Percentiles rank a stretch among this genome's conserved stretches.
phyloP scores from a whole-genome alignment of 2,329 filamentous ascomycete genomes.

The Zymoseptoria tritici region DNA sequence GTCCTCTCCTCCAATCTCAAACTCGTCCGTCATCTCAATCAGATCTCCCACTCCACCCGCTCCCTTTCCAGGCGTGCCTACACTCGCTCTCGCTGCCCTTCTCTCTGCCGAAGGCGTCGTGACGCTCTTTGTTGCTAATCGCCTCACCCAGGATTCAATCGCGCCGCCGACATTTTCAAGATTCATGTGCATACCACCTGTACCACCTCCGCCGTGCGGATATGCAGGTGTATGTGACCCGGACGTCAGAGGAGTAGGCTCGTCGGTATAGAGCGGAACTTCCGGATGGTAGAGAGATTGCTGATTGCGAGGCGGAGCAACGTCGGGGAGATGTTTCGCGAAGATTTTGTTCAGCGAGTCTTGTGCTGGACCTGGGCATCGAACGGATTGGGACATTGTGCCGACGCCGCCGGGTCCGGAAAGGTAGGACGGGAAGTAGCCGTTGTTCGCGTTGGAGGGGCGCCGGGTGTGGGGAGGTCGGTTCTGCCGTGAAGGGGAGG shows the following conservation, averaged over 20 bases:
- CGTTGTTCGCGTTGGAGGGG: constrained; percentile 32
- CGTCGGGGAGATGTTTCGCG: constrained; percentile 70
- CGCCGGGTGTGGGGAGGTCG: constrained; percentile 35
- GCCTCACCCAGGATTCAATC: constrained; percentile 84
- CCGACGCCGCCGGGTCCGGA: constrained; percentile 83
- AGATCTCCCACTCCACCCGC: constrained; percentile 52
- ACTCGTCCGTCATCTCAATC: constrained; percentile 63
- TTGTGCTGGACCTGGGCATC: constrained; percentile 70
- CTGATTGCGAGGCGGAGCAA: constrained; percentile 58
- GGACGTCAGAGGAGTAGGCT: constrained; percentile 20
- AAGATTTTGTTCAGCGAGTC: constrained; percentile 81
- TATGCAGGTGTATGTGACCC: constrained; percentile 23
- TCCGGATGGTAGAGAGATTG: constrained; percentile 49
- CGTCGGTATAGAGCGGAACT: constrained; percentile 47
- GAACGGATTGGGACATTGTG: constrained; percentile 63
- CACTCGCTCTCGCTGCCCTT: constrained; percentile 21
- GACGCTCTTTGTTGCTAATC: constrained; percentile 59
- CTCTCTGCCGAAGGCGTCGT: constrained; percentile 7
- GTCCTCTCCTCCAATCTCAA: constrained; percentile 34
- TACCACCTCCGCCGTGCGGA: constrained; percentile 13
- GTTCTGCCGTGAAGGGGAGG: constrained; percentile 29
- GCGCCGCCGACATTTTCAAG: constrained; percentile 80
- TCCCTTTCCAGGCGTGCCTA: constrained; percentile 26
- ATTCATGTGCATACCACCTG: constrained; percentile 31
- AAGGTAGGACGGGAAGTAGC: constrained; percentile 49